Evolutionary conservation across 805 yeast species (phyloP).

Genomic region (Hyphopichia homilentoma): DNA sequence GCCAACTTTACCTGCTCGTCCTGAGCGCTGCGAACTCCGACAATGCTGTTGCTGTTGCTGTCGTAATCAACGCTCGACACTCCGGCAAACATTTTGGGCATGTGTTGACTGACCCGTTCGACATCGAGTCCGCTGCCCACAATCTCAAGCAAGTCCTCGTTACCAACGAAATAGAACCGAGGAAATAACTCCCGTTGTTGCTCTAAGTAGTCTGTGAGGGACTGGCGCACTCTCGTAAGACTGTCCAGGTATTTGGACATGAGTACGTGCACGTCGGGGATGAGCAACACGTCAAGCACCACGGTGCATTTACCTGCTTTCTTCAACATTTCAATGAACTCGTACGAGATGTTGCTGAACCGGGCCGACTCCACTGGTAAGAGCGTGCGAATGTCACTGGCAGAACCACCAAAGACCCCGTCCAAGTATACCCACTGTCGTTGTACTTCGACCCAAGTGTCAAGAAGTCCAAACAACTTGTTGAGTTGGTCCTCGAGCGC

Average conservation of each 20-base stretch:
- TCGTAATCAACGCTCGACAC: conserved; percentile 41
- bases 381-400: conserved; percentile 54
- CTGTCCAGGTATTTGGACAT: conserved; percentile 53
- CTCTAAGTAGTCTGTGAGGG: conserved; percentile 76
- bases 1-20: conserved; percentile 53
- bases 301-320: conserved; percentile 44
- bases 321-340: conserved; percentile 51
- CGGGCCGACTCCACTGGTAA: conserved; percentile 69
- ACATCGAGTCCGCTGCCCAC: conserved; percentile 62
- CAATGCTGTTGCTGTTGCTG: conserved; percentile 27
- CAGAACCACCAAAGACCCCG: conserved; percentile 62
- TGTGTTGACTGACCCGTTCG: conserved; percentile 48
- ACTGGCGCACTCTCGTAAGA: conserved; percentile 54
- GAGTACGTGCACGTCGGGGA: conserved; percentile 44
- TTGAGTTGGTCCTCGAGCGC: conserved; percentile 58
- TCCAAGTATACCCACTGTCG: conserved; percentile 83
- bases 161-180: conserved; percentile 83
- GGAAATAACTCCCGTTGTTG: conserved; percentile 74
- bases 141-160: conserved; percentile 81
- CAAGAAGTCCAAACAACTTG: conserved; percentile 48
- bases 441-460: conserved; percentile 79
- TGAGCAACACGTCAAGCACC: conserved; percentile 52
- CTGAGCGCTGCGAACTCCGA: conserved; percentile 56
- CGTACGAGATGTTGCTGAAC: conserved; percentile 60
- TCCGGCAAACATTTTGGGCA: conserved; percentile 72